Conservation (phyloP, 2,329 filamentous ascomycete species). For the Huntiella abstrusa region DNA sequence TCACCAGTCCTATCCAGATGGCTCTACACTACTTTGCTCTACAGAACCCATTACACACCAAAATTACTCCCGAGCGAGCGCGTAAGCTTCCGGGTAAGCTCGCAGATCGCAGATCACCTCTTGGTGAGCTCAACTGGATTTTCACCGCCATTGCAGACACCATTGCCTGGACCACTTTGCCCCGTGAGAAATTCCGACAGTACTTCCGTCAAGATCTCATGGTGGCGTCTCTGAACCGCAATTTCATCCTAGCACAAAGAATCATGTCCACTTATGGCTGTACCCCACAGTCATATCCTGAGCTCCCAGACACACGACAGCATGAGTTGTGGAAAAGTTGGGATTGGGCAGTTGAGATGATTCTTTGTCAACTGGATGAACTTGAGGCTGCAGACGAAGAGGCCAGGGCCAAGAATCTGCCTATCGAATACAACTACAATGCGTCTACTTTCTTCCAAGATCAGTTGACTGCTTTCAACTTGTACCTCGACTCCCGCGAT, state of each 20-base stretch:
- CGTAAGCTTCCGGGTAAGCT: conserved; percentile 79
- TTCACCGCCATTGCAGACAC: conserved; percentile 98
- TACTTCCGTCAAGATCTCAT: conserved; percentile 95
- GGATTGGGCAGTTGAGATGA: conserved; percentile 94
- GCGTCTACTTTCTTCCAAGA: conserved; percentile 95
- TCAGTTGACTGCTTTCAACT: conserved; percentile 90
- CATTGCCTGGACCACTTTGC: conserved; percentile 92
- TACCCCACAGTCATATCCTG: conserved; percentile 78
- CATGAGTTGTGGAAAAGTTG: conserved; percentile 94
- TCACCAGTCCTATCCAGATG: conserved; percentile 96
- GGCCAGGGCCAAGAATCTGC: conserved; percentile 18
- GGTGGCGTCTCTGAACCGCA: conserved; percentile 94
- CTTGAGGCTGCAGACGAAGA: conserved; percentile 61
- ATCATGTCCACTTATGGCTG: conserved; percentile 96
- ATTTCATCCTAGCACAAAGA: conserved; percentile 83
- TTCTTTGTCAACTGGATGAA: conserved; percentile 71
- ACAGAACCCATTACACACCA: conserved; percentile 59
- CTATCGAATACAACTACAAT: conserved; percentile 68
- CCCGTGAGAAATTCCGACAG: conserved; percentile 81
- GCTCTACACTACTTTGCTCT: conserved; percentile 90
- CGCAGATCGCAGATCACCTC: conserved; percentile 78
- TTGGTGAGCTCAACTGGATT: conserved; percentile 97
- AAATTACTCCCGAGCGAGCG: conserved; percentile 61
- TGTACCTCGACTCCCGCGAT: conserved; percentile 67
- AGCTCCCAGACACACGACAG: conserved; percentile 84